Evolutionary conservation across 108 stramenopile species (phyloP), one percentile per base, ranked within the genome.

Genomic region (Aurantiochytrium sp.): DNA sequence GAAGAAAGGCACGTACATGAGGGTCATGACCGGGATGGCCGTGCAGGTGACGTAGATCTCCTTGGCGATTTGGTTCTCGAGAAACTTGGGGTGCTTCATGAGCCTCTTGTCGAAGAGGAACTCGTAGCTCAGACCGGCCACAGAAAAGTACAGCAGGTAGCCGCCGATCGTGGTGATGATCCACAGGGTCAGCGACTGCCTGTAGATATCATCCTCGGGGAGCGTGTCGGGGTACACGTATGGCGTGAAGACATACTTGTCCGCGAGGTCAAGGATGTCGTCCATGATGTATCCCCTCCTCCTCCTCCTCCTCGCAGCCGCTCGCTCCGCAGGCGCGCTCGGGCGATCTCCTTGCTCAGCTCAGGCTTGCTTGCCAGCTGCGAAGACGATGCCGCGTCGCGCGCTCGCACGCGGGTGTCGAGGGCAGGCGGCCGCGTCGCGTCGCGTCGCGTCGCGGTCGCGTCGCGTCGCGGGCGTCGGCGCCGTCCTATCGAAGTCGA

Each of bases 1-100:
- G 24, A 81, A 81, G 73, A 81, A 81, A 24, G 73, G 73, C 73
- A 81, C 42, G 30, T 81, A 48, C 73, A 81, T 48, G 45, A 48
- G 3, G 30, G 42, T 48, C 73, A 81, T 81, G 39, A 81, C 45
- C 27, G 73, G 73, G 73, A 81, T 81, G 73, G 73, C 39, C 73
- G 21, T 81, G 73, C n/a, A 22, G 6, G 73, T 48, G 27, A 48
- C 45, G 10, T 19, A n/a, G 30, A 81, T 81, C 39, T 81, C 73
- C 45, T 48, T 81, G 27, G n/a, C 21, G 45, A 81, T 81, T 30
- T 81, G 73, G 45, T 81, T 48, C 39, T 81, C 45, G 6, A 48
- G 45, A 12, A 81, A 48, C 73, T 81, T 81, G 42, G 73, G 73
- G 39, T 81, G 73, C 24, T 81, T 22, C 73, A 81, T 41, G 42